Conservation (phyloP, 2,329 filamentous ascomycete species). For the Chaetomiaceae sp. region DNA sequence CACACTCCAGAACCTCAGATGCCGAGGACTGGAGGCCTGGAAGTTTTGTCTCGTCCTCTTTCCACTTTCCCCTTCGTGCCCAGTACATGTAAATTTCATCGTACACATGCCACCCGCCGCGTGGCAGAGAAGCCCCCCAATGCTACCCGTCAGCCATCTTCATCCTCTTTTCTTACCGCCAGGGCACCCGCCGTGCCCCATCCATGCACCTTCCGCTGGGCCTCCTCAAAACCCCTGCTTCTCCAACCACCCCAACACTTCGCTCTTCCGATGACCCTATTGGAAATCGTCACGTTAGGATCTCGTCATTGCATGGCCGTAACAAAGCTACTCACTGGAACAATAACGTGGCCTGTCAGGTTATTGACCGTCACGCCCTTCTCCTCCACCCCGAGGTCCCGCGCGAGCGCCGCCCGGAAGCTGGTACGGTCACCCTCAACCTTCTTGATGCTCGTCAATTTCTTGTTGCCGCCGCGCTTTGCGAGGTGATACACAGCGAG, state of each 20-base stretch:
- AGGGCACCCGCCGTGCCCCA: too few species aligned
- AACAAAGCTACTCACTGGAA: constrained; percentile 73
- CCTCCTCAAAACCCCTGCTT: constrained; percentile 17
- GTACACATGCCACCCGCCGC: too few species aligned
- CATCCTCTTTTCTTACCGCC: not conserved
- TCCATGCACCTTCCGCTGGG: too few species aligned
- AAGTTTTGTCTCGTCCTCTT: too few species aligned
- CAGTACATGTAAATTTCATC: too few species aligned
- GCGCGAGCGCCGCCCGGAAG: constrained; percentile 60
- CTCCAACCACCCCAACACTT: constrained; percentile 13
- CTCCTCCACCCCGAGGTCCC: constrained; percentile 52
- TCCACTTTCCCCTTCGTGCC: too few species aligned
- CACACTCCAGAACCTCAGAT: too few species aligned
- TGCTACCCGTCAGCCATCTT: not conserved
- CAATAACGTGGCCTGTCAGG: constrained; percentile 67
- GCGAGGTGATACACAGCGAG: constrained; percentile 71
- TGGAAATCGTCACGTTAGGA: not conserved
- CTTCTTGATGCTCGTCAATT: constrained; percentile 71
- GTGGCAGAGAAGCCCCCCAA: too few species aligned
- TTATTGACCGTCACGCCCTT: constrained; percentile 52
- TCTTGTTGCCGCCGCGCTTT: constrained; percentile 72
- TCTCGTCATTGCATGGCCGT: not conserved
- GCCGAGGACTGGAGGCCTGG: too few species aligned
- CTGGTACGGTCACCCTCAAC: constrained; percentile 66
- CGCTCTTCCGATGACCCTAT: constrained; percentile 12